Conservation (phyloP, 345 rosid species). For the Citrus trifoliata region DNA sequence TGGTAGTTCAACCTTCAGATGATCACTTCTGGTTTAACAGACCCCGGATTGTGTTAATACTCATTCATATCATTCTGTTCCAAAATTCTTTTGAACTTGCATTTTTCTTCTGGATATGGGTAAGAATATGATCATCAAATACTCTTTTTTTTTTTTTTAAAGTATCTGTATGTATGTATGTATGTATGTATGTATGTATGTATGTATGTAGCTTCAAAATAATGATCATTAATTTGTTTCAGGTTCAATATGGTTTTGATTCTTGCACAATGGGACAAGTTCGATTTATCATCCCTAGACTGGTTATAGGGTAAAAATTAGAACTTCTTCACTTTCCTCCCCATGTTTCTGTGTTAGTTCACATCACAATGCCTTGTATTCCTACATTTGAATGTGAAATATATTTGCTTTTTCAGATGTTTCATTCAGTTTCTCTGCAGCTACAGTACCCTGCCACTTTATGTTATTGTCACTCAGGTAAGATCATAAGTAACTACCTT, state of each 20-base stretch:
- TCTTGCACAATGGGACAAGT: conserved; percentile 7
- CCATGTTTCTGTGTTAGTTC: neutral
- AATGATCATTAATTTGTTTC: neutral
- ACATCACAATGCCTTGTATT: neutral
- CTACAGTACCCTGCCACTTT: conserved; percentile 13
- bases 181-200: too few species aligned
- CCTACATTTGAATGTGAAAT: neutral
- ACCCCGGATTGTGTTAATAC: neutral
- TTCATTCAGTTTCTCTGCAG: conserved; percentile 14
- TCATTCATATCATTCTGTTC: conserved; percentile 10
- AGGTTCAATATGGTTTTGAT: conserved; percentile 8
- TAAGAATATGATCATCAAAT: neutral
- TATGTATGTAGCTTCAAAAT: too few species aligned
- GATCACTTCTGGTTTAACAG: conserved; percentile 16
- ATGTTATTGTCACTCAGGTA: conserved; percentile 9
- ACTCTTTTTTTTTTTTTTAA: too few species aligned
- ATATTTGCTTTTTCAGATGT: neutral
- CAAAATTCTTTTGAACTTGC: conserved; percentile 13
- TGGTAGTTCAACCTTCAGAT: conserved; percentile 12
- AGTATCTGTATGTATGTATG: too few species aligned
- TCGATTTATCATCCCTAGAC: conserved; percentile 3
- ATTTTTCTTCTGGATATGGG: conserved; percentile 19
- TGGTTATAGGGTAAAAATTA: neutral
- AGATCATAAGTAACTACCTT: neutral
- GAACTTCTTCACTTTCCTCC: neutral